Base-by-base conservation (phyloP, 768 basidiomycete genomes). In the Termitomyces sp. region DNA sequence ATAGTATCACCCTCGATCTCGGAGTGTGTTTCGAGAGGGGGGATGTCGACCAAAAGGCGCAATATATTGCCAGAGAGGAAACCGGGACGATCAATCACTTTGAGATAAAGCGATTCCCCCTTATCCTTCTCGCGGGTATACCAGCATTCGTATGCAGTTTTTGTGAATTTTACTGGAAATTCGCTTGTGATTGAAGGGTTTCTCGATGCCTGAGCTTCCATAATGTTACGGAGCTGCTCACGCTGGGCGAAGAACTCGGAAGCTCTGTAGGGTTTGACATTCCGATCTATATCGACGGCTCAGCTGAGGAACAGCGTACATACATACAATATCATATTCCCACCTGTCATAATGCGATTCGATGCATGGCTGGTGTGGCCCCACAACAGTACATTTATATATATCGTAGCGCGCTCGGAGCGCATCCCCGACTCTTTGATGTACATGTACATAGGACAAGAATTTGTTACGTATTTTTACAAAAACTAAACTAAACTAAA, bases 41-140 rank as follows among this genome's bases (percentile, higher is more conserved):
- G 54, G 27, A 55, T 18, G 9, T 43, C 15, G 7, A 29, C 48
- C 0, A 43, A 18, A 29, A 18, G 54, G n/a, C 54, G 54, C 1
- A 49, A 15, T 16, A 55, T 43, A 31, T 55, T 44, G 6, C 54
- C 54, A 16, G 47, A 55, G 41, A 55, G 47, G n/a, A 33, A 3
- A 15, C 31, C 46, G 5, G 53, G 46, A 31, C 33, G 39, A 22
- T 55, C 31, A 54, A 22, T 55, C 31, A 54, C 20, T 12, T 41
- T 54, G 5, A 54, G 22, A 15, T 49, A 43, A 11, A 54, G 45
- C 10, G 43, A 18, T 23, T 6, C 23, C 12, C 23, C 22, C 11
- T 42, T 22, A 3, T 6, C 23, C 12, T 13, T 12, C 11, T 42
- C 41, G 6, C 41, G 22, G 15, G 5, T 12, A 15, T 42, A 42